A percentile compares a stretch with the other conserved stretches of the same genome.
Evolutionary conservation across 140 eudicot genomes (phyloP).

Genomic region (Flaveria floridana): DNA sequence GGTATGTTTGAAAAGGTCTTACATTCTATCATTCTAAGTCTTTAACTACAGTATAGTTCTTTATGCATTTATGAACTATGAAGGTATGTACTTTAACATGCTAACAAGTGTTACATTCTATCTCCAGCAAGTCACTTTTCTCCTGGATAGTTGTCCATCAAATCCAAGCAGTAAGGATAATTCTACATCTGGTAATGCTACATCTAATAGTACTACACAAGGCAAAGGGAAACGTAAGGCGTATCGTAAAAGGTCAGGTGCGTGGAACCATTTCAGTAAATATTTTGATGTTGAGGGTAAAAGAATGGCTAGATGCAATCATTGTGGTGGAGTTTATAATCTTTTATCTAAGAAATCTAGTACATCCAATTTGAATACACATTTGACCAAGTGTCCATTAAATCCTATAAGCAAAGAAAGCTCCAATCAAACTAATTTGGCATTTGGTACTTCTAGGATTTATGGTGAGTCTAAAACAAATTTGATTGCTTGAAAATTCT

Average conservation of each 20-base stretch:
- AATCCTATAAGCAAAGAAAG: background rate
- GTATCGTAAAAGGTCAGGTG: background rate
- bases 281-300: background rate
- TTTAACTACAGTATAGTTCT: no score
- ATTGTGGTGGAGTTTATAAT: background rate
- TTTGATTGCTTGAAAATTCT: background rate
- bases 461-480: background rate
- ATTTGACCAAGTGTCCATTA: background rate
- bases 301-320: background rate
- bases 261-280: background rate
- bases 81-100: no score
- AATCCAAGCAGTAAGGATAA: background rate
- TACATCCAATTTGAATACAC: background rate
- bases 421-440: background rate
- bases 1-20: no score
- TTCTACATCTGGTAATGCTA: background rate
- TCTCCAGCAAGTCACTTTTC: no score
- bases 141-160: no score
- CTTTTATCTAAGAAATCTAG: background rate
- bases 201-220: background rate
- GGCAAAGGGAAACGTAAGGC: background rate
- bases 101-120: no score
- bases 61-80: no score
- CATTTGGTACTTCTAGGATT: background rate
- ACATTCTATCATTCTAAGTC: no score